Base-by-base conservation (phyloP, 352 stramenopile species). In the Paralagenidium karlingii region DNA sequence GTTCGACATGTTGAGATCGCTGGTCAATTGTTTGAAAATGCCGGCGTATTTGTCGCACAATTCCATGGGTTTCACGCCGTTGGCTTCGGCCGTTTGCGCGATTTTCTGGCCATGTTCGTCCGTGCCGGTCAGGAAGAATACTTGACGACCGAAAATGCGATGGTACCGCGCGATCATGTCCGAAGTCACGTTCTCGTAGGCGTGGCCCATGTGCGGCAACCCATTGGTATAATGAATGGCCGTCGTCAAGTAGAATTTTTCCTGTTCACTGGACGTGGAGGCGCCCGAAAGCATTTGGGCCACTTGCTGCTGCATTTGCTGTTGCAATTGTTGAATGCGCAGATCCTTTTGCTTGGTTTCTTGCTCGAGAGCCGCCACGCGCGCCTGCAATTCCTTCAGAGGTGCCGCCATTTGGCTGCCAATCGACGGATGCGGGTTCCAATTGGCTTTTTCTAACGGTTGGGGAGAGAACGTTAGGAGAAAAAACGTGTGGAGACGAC, bases 41-140 rank as follows among this genome's bases (percentile, higher is more conserved):
- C 38, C 66, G 1, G 85, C 76, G 68, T 96, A 96, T 63, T 94
- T 96, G 64, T 98, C 75, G 55, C 94, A 98, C 45, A 99, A 88
- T 39, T 97, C 71, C 47, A 97, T 93, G 2, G 96, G 94, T 34
- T 75, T 71, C 40, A 95, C 71, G 34, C 87, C 87, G 11, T 86
- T 58, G 21, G 79, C 77, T 36, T 95, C 94, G 0, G 95, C 96
- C 16, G 92, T 96, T 53, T 97, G 94, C 43, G 96, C 95, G 54
- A 99, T 98, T 74, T 99, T 99, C 68, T 99, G 94, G 11, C 96
- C 96, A 56, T 99, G 96, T 64, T 99, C 96, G 68, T 99, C 96
- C 9, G 95, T 94, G 24, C 76, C 76, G 31, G 79, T 93, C 30
- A 92, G 55, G 56, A 92, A 93, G 47, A 70, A 85, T 29, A 87